Evolutionary conservation across 768 basidiomycete genomes (phyloP), one percentile per base, ranked within the genome.

Genomic region (Baorangia bicolor): DNA sequence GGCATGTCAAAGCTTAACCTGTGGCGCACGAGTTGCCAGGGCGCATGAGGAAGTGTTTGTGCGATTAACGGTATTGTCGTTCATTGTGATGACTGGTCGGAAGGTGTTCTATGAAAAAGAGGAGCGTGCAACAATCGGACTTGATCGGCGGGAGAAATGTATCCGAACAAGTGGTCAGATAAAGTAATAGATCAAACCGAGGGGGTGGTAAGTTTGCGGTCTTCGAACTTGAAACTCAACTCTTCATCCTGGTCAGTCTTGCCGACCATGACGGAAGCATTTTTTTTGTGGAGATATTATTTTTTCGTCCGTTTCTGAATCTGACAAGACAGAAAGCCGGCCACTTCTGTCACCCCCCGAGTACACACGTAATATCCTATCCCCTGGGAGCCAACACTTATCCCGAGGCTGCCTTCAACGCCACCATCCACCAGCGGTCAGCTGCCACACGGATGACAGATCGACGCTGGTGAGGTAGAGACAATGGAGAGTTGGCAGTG

Each of bases 181-280:
- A 66, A 71, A 73, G 65, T 71, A 59, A 66, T 47, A 55, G 70
- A 70, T 72, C 60, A 66, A 47, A 48, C 69, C 64, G 47, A 60
- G 16, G 1, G 5, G 13, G 0, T 45, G 69, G 70, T 61, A 72
- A 39, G 69, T 70, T 70, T 67, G 62, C 56, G 62, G 61, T 8
- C 64, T 64, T 61, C 55, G 61, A 67, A 66, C 58, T 72, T 70
- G 67, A 70, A 70, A 70, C 69, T 60, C 66, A 68, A 70, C 69
- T 45, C 25, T 45, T 37, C 56, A 50, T 64, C 58, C 54, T 59
- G 62, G 59, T 69, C 67, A 60, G 49, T 59, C 57, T 64, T 70
- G 68, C 69, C 69, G 69, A 70, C 59, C 42, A 60, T 52, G 57
- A 62, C 69, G 69, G 69, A 72, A 40, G 51, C 48, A 18, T 61